Evolutionary conservation across 1,284 basidiomycete species (phyloP).

Genomic region (Agroathelia rolfsii): DNA sequence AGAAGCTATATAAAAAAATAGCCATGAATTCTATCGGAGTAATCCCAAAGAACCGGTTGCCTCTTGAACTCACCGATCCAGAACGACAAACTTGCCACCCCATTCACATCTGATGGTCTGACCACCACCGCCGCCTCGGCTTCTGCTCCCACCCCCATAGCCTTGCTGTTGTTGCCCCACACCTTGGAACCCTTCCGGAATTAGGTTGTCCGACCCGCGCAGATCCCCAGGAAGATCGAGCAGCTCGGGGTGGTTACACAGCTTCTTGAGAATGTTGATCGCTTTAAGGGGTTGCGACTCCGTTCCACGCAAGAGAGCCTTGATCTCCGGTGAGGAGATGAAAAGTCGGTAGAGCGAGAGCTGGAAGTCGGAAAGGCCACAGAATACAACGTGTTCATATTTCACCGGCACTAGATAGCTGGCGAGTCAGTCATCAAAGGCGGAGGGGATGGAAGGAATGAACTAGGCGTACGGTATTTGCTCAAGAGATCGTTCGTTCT

Average conservation of each 20-base stretch:
- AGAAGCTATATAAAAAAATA: slow-evolving; percentile 47
- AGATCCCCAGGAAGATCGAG: slow-evolving; percentile 84
- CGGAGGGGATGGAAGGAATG: slow-evolving; percentile 4
- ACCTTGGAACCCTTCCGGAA: slow-evolving; percentile 76
- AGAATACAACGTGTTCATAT: slow-evolving; percentile 99
- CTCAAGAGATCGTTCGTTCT: slow-evolving; percentile 95
- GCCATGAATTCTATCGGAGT: neutral
- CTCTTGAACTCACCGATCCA: slow-evolving; percentile 76
- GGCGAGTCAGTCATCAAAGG: slow-evolving; percentile 8
- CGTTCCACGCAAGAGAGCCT: slow-evolving; percentile 80
- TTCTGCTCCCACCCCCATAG: too few species aligned
- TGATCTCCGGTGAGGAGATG: slow-evolving; percentile 91
- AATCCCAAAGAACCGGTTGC: too few species aligned
- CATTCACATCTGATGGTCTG: slow-evolving; percentile 66
- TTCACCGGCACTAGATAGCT: slow-evolving; percentile 82
- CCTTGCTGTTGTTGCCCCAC: slow-evolving; percentile 36
- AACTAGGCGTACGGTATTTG: slow-evolving; percentile 79
- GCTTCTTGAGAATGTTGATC: slow-evolving; percentile 93
- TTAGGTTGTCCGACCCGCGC: slow-evolving; percentile 72
- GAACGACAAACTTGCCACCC: slow-evolving; percentile 89
- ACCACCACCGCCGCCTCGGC: slow-evolving; percentile 30
- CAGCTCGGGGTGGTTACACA: slow-evolving; percentile 96
- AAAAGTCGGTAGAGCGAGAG: slow-evolving; percentile 86
- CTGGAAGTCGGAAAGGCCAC: slow-evolving; percentile 83
- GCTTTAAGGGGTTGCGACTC: slow-evolving; percentile 96